These are phyloP conservation scores for Venturia carpophila DNA, from an alignment of 2,329 filamentous ascomycete species.

Conservation along the genomic window DNA sequence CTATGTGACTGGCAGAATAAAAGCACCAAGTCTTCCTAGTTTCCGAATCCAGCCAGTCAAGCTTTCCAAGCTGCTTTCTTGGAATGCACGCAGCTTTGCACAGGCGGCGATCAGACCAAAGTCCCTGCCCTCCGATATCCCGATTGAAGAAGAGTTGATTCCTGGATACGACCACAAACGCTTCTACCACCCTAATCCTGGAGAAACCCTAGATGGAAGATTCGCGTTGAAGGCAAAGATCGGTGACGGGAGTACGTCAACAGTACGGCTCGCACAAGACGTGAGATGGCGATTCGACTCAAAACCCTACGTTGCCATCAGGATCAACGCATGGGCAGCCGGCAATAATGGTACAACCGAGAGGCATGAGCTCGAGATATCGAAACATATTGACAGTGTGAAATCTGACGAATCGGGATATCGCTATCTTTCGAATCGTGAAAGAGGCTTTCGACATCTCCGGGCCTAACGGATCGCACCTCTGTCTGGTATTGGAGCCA, in stretches of 20 bases:
- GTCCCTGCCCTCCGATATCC: constrained; percentile 10
- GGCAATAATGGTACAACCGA: too few relatives aligned
- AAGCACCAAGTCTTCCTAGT: too few relatives aligned
- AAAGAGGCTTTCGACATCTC: constrained; percentile 30
- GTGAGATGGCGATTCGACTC: background rate
- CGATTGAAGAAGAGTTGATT: constrained; percentile 16
- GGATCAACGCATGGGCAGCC: constrained; percentile 22
- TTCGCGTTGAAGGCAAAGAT: constrained; percentile 14
- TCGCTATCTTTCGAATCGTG: constrained; percentile 25
- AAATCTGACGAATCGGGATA: constrained; percentile 26
- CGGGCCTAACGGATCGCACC: constrained; percentile 27
- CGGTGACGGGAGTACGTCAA: constrained; percentile 22
- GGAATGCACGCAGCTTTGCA: too few relatives aligned
- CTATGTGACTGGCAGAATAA: too few relatives aligned
- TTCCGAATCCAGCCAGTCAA: too few relatives aligned
- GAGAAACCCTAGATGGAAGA: constrained; percentile 16
- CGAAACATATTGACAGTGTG: constrained; percentile 28
- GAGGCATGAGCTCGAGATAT: constrained; percentile 29
- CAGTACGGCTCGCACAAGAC: constrained; percentile 38
- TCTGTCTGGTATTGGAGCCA: constrained; percentile 34
- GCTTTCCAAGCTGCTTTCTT: too few relatives aligned
- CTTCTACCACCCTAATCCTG: constrained; percentile 18
- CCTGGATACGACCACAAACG: constrained; percentile 16
- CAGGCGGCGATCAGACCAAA: too few relatives aligned
- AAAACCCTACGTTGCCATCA: constrained; percentile 30